phyloP scores from a whole-genome alignment of 2,329 filamentous ascomycete species.

The Cladosporium colombiae region DNA sequence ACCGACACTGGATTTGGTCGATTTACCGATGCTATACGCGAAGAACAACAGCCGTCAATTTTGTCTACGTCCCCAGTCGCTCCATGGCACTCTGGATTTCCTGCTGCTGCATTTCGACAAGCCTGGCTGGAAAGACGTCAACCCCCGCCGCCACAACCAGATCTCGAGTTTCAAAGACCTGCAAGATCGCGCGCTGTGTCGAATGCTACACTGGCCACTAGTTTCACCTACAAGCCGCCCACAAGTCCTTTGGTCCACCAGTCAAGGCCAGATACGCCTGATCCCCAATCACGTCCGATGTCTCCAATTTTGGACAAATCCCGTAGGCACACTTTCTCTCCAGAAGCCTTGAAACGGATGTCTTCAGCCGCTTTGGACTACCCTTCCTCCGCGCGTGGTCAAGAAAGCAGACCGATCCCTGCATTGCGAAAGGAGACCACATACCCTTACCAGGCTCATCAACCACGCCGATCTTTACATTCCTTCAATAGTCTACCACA shows the following conservation, averaged over 20 bases:
- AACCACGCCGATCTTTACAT: slow-evolving; percentile 56
- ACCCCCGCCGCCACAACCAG: slow-evolving; percentile 20
- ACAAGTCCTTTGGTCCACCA: slow-evolving; percentile 85
- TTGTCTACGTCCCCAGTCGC: slow-evolving; percentile 56
- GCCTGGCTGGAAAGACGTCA: slow-evolving; percentile 23
- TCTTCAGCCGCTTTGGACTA: slow-evolving; percentile 43
- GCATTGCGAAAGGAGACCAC: slow-evolving; percentile 60
- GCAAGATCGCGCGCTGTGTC: slow-evolving; percentile 45
- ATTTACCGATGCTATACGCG: slow-evolving; percentile 23
- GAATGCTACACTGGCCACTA: slow-evolving; percentile 70
- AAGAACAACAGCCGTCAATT: slow-evolving; percentile 27
- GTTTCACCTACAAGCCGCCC: slow-evolving; percentile 81
- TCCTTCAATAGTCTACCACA: slow-evolving; percentile 54
- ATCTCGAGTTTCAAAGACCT: slow-evolving; percentile 42
- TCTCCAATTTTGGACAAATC: slow-evolving; percentile 51
- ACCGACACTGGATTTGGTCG: slow-evolving; percentile 22
- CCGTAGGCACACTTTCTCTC: slow-evolving; percentile 72
- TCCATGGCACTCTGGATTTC: slow-evolving; percentile 57
- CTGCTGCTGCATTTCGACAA: slow-evolving; percentile 39
- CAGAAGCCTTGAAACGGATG: slow-evolving; percentile 57
- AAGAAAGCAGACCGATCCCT: slow-evolving; percentile 36
- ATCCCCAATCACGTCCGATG: slow-evolving; percentile 36
- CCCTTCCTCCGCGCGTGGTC: slow-evolving; percentile 31
- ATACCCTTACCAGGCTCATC: slow-evolving; percentile 62
- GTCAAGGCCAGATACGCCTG: slow-evolving; percentile 36